Percentiles rank a stretch among this genome's conserved stretches.
Conservation (phyloP, 352 stramenopile species). For the Globisporangium solare region DNA sequence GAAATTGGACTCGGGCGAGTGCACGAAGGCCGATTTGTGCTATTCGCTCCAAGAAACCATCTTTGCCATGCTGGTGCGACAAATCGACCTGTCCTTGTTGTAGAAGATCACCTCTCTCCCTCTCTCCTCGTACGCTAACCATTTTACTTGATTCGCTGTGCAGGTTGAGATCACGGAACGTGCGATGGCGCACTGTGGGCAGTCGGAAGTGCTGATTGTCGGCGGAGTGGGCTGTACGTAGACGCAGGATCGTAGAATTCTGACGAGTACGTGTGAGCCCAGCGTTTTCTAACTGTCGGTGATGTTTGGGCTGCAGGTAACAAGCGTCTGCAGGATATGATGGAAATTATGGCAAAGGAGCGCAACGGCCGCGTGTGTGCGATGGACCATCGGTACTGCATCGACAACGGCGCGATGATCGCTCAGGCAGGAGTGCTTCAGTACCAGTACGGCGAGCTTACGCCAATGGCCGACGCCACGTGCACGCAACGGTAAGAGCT, state of each 20-base stretch:
- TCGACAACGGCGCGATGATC: slow-evolving; percentile 99
- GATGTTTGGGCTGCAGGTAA: slow-evolving; percentile 91
- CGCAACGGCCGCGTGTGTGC: slow-evolving; percentile 93
- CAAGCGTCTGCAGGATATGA: slow-evolving; percentile 94
- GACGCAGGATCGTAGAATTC: too few species aligned
- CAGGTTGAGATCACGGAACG: slow-evolving; percentile 99
- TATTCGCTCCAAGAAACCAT: slow-evolving; percentile 99
- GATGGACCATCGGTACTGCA: slow-evolving; percentile 99
- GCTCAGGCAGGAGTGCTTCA: slow-evolving; percentile 97
- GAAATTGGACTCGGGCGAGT: slow-evolving; percentile 82
- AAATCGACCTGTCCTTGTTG: background rate
- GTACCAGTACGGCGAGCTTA: slow-evolving; percentile 93
- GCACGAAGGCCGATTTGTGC: slow-evolving; percentile 96
- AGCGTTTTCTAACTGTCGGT: slow-evolving; percentile 60
- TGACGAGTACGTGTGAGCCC: too few species aligned
- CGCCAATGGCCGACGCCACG: slow-evolving; percentile 88
- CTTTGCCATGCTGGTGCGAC: slow-evolving; percentile 97
- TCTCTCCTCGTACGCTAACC: background rate
- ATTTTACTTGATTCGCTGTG: background rate
- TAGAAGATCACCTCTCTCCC: background rate
- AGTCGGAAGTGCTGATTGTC: slow-evolving; percentile 98
- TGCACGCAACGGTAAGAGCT: slow-evolving; percentile 90
- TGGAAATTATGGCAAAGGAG: slow-evolving; percentile 96
- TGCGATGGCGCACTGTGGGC: slow-evolving; percentile 98
- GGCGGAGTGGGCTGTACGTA: slow-evolving; percentile 97